Percentiles rank a stretch among this genome's conserved stretches.
Conservation (phyloP, 1,284 basidiomycete species). For the Cystobasidium slooffiae region DNA sequence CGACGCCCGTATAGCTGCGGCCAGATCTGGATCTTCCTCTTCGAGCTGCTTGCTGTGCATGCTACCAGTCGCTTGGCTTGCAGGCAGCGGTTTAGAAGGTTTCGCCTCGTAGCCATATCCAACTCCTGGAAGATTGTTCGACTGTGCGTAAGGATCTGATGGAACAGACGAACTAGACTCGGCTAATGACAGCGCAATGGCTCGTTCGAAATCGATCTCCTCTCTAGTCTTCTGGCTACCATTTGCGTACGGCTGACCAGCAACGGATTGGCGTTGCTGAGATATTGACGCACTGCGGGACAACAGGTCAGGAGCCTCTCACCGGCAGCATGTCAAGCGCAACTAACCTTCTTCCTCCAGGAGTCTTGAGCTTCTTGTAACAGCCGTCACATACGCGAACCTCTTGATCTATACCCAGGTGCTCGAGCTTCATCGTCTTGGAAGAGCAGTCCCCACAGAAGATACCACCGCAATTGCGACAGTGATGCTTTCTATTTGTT, state of each 20-base stretch:
- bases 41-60: slow-evolving; percentile 61
- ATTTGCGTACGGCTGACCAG: background rate
- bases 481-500: slow-evolving; percentile 98
- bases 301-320: background rate
- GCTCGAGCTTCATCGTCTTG: slow-evolving; percentile 81
- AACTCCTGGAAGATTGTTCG: slow-evolving; percentile 26
- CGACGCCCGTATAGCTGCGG: slow-evolving; percentile 93
- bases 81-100: slow-evolving; percentile 58
- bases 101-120: slow-evolving; percentile 56
- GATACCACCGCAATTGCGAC: slow-evolving; percentile 95
- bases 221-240: slow-evolving; percentile 31
- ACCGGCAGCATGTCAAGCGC: background rate
- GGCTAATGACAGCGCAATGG: slow-evolving; percentile 53
- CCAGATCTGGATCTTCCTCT: slow-evolving; percentile 90
- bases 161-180: slow-evolving; percentile 63
- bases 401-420: slow-evolving; percentile 90
- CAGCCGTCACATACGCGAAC: slow-evolving; percentile 96
- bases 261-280: background rate
- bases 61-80: slow-evolving; percentile 12
- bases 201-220: slow-evolving; percentile 39
- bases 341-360: slow-evolving; percentile 31
- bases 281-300: slow-evolving; percentile 14
- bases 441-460: slow-evolving; percentile 94
- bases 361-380: slow-evolving; percentile 67
- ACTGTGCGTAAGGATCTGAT: slow-evolving; percentile 43